Conservation (phyloP, 805 yeast species). For the Millerago galiae region DNA sequence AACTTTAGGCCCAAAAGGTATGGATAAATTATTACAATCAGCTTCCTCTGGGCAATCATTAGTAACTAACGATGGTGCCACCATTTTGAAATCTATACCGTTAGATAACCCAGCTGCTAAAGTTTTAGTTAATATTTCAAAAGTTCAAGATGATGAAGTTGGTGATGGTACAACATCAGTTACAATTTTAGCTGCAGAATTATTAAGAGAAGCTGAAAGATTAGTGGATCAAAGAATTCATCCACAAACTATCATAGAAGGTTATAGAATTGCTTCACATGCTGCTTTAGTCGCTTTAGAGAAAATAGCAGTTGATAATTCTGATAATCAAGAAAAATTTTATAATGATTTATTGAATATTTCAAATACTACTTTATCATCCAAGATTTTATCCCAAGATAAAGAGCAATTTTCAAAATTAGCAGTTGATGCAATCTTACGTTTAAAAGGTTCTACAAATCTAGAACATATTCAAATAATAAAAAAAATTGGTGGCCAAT, state of each 20-base stretch:
- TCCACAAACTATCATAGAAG: slow-evolving; percentile 96
- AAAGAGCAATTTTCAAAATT: slow-evolving; percentile 81
- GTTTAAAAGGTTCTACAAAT: slow-evolving; percentile 80
- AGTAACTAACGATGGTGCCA: slow-evolving; percentile 98
- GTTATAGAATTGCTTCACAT: slow-evolving; percentile 80
- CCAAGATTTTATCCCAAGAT: slow-evolving; percentile 93
- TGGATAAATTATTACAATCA: slow-evolving; percentile 92
- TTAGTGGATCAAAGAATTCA: slow-evolving; percentile 89
- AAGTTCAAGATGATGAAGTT: slow-evolving; percentile 64
- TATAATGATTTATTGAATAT: slow-evolving; percentile 76
- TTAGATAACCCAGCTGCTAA: slow-evolving; percentile 97
- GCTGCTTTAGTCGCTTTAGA: slow-evolving; percentile 84
- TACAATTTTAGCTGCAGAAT: slow-evolving; percentile 83
- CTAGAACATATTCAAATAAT: slow-evolving; percentile 92
- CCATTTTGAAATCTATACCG: slow-evolving; percentile 89
- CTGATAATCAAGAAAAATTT: slow-evolving; percentile 60
- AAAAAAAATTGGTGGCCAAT: slow-evolving; percentile 88
- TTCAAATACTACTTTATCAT: slow-evolving; percentile 89
- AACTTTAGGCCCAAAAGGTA: slow-evolving; percentile 96
- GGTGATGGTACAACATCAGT: slow-evolving; percentile 99
- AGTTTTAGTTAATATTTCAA: slow-evolving; percentile 87
- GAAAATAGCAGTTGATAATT: slow-evolving; percentile 70
- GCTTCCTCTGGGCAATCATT: slow-evolving; percentile 71
- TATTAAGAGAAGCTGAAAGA: slow-evolving; percentile 90
- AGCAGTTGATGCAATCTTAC: slow-evolving; percentile 92